These are phyloP conservation scores for Talaromyces piceae DNA, from an alignment of 2,329 filamentous ascomycete species.

Conservation along the genomic window DNA sequence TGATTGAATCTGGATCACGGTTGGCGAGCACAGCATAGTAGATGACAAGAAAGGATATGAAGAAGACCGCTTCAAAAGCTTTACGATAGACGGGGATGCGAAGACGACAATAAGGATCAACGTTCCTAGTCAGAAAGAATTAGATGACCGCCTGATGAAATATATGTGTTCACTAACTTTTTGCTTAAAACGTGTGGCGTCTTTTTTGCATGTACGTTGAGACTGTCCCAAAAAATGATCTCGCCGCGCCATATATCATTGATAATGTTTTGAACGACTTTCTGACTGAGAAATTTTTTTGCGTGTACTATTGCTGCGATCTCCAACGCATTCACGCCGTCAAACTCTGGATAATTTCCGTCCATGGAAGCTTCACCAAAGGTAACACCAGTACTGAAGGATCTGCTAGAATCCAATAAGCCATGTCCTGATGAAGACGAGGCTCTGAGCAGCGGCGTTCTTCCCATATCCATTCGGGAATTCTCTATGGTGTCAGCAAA, in stretches of 20 bases:
- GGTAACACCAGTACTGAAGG: slow-evolving; percentile 28
- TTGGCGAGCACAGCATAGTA: slow-evolving; percentile 84
- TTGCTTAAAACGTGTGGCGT: slow-evolving; percentile 68
- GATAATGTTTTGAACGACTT: slow-evolving; percentile 73
- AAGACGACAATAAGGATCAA: slow-evolving; percentile 67
- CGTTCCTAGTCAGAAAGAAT: slow-evolving; percentile 35
- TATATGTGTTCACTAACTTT: slow-evolving; percentile 23
- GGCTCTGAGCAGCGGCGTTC: slow-evolving; percentile 23
- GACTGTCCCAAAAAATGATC: slow-evolving; percentile 76
- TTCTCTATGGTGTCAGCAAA: slow-evolving; percentile 10
- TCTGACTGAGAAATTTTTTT: slow-evolving; percentile 77
- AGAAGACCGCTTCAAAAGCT: slow-evolving; percentile 75
- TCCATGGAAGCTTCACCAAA: slow-evolving; percentile 48
- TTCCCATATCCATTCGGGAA: slow-evolving; percentile 15
- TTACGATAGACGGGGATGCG: slow-evolving; percentile 80
- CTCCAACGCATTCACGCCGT: slow-evolving; percentile 75
- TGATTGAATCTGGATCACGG: slow-evolving; percentile 59
- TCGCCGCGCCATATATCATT: slow-evolving; percentile 80
- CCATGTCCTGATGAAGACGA: slow-evolving; percentile 18
- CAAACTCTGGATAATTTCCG: slow-evolving; percentile 61
- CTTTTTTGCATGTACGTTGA: slow-evolving; percentile 68
- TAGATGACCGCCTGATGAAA: slow-evolving; percentile 6
- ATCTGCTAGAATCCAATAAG: slow-evolving; percentile 50
- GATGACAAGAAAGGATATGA: slow-evolving; percentile 64
- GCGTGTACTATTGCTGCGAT: slow-evolving; percentile 74